Evolutionary conservation across 1,139 yeast genomes (phyloP).

Genomic region (Hyphopichia buzzinii): DNA sequence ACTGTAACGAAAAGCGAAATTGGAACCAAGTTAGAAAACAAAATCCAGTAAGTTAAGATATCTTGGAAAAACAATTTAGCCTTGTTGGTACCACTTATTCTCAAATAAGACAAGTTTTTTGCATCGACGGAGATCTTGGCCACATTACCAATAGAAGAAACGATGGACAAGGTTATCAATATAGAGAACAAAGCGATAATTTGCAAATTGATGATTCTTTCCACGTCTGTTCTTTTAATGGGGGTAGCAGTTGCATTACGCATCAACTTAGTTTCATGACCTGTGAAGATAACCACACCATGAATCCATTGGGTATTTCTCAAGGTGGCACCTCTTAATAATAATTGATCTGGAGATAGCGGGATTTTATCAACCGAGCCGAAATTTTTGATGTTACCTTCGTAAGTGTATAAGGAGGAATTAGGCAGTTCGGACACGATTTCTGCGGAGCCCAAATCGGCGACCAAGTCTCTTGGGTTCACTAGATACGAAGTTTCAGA

Average conservation of each 20-base stretch:
- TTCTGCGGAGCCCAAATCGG: conserved; percentile 32
- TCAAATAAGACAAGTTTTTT: conserved; percentile 57
- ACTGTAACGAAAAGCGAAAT: conserved; percentile 94
- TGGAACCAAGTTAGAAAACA: conserved; percentile 93
- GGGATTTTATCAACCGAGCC: conserved; percentile 58
- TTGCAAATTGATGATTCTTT: conserved; percentile 89
- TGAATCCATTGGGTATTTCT: conserved; percentile 95
- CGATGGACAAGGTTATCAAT: conserved; percentile 67
- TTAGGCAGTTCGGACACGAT: conserved; percentile 90
- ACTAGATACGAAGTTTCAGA: conserved; percentile 75
- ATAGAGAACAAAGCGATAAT: conserved; percentile 84
- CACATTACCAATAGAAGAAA: conserved; percentile 87
- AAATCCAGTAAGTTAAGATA: conserved; percentile 90
- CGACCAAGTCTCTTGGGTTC: conserved; percentile 59
- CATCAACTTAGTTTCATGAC: conserved; percentile 97
- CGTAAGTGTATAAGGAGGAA: conserved; percentile 90
- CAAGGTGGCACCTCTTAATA: conserved; percentile 91
- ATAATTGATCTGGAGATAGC: conserved; percentile 83
- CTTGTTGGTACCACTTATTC: conserved; percentile 66
- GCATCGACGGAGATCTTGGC: conserved; percentile 61
- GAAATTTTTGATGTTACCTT: conserved; percentile 70
- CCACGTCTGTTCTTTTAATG: conserved; percentile 94
- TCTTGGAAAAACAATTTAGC: conserved; percentile 79
- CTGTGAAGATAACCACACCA: conserved; percentile 92
- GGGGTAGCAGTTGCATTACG: conserved; percentile 99